These are phyloP conservation scores for Paraphysoderma sedebokerense DNA, from an alignment of 371 early-diverging fungal genomes.

Conservation along the genomic window DNA sequence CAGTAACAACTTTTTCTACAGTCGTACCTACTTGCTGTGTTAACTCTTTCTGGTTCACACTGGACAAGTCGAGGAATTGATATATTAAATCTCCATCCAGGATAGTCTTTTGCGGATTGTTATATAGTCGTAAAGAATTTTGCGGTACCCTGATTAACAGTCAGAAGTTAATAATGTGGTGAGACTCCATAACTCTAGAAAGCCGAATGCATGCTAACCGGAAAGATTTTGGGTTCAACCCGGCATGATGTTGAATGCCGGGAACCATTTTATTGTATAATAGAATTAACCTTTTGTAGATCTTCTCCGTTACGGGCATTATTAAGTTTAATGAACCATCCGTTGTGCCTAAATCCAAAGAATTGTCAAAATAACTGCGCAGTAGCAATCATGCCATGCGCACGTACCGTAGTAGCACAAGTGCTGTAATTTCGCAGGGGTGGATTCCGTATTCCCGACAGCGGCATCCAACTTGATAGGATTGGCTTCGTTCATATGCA, in stretches of 20 bases:
- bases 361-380: background rate
- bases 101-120: no score
- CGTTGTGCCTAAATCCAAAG: conserved; percentile 22
- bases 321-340: conserved; percentile 55
- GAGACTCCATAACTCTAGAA: no score
- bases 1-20: no score
- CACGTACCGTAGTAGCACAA: background rate
- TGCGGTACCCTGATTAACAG: no score
- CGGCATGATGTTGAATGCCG: conserved; percentile 61
- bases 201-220: no score
- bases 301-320: conserved; percentile 74
- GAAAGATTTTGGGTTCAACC: conserved; percentile 82
- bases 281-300: conserved; percentile 65
- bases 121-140: no score
- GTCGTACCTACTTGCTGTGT: no score
- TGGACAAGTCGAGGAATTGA: no score
- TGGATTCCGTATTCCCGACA: background rate
- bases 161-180: no score
- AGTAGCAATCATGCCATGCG: background rate
- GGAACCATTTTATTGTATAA: conserved; percentile 63
- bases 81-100: no score
- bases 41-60: no score
- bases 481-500: conserved; percentile 2
- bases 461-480: background rate
- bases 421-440: background rate